These are phyloP conservation scores for Wickerhamomyces bovis DNA, from an alignment of 805 yeast genomes.

Conservation along the genomic window DNA sequence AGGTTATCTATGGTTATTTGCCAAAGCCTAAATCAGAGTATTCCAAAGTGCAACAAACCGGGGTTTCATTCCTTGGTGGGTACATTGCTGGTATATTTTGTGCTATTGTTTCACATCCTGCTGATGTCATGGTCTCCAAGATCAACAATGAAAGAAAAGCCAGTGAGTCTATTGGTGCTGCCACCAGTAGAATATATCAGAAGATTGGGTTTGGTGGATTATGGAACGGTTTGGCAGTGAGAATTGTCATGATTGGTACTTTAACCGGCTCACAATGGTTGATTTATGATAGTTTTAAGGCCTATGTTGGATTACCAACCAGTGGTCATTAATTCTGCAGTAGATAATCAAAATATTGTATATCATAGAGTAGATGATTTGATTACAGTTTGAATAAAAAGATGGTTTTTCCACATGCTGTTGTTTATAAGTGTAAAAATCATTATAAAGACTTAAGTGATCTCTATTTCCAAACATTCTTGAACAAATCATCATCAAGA, in stretches of 20 bases:
- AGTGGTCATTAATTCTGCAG: constrained; percentile 34
- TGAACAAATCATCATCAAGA: constrained; percentile 60
- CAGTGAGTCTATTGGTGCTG: constrained; percentile 59
- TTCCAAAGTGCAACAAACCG: constrained; percentile 75
- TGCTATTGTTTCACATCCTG: constrained; percentile 95
- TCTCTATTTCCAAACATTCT: constrained; percentile 55
- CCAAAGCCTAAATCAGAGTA: constrained; percentile 71
- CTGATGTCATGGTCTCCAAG: constrained; percentile 97
- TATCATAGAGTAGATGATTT: neutral
- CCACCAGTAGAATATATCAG: constrained; percentile 67
- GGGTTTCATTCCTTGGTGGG: constrained; percentile 93
- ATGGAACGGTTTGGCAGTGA: constrained; percentile 92
- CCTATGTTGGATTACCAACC: constrained; percentile 90
- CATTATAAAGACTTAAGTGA: too few relatives aligned
- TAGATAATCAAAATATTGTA: too few relatives aligned
- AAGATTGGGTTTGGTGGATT: constrained; percentile 85
- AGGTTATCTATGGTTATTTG: constrained; percentile 62
- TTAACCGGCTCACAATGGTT: constrained; percentile 97
- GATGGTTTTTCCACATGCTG: neutral
- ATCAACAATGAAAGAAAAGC: constrained; percentile 67
- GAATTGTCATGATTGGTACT: constrained; percentile 97
- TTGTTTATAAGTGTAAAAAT: neutral
- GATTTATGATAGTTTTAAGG: constrained; percentile 92
- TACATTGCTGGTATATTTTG: constrained; percentile 96
- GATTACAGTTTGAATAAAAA: neutral